Conservation (phyloP, 176 grass and related monocot species). For the Aegilops tauschii region DNA sequence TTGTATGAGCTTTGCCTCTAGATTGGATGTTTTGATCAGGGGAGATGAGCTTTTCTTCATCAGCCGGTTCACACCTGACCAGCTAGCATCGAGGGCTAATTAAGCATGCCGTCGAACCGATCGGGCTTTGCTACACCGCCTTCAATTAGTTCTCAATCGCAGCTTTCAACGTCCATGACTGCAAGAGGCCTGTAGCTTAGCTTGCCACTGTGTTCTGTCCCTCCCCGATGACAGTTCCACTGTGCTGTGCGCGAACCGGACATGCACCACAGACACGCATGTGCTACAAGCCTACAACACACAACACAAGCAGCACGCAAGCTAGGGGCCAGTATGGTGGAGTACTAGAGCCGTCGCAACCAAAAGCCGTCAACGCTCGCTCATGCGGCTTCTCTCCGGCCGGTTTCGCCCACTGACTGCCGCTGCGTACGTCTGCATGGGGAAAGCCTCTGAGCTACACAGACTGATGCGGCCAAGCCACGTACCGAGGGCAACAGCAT, state of each 20-base stretch:
- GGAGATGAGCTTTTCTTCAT: neutral
- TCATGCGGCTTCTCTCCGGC: slow-evolving; percentile 40
- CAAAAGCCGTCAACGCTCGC: slow-evolving; percentile 13
- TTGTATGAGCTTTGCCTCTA: slow-evolving; percentile 2
- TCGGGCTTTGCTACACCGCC: neutral
- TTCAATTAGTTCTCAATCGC: slow-evolving; percentile 1
- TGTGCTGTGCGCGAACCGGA: slow-evolving; percentile 29
- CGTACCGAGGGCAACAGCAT: neutral
- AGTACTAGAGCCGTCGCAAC: slow-evolving; percentile 4
- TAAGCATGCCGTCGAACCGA: neutral
- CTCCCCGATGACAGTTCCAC: slow-evolving; percentile 30
- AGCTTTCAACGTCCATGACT: slow-evolving; percentile 31
- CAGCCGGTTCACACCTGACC: neutral
- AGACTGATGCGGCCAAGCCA: neutral
- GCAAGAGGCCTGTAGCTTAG: slow-evolving; percentile 48
- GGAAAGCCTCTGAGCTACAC: neutral
- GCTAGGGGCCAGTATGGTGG: neutral
- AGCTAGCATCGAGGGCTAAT: neutral
- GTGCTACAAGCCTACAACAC: slow-evolving; percentile 5
- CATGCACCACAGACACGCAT: slow-evolving; percentile 3
- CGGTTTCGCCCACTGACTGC: slow-evolving; percentile 15
- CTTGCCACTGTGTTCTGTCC: slow-evolving; percentile 21
- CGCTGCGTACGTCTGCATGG: neutral
- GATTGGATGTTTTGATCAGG: neutral
- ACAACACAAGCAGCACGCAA: slow-evolving; percentile 1